Evolutionary conservation across 306 rosid species (phyloP), one percentile per base, ranked within the genome.

Genomic region (Fragaria iinumae): DNA sequence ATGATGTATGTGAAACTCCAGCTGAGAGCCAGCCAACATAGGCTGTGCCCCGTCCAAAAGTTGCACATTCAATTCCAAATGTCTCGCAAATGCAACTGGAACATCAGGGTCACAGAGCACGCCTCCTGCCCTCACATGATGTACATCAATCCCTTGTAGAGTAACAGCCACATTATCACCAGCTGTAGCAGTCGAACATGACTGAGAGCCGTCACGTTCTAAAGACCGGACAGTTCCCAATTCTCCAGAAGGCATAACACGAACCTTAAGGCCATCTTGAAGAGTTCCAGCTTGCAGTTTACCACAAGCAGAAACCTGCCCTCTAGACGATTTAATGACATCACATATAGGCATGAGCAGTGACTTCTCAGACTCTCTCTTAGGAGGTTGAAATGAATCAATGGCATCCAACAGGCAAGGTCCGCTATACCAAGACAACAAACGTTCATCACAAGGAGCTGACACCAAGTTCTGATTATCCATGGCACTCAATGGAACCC

Each of bases 271-370:
- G 81, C 97, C 98, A 83, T 53, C 82, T 52, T 86, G 86, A 86
- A 95, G 90, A 85, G 98, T 97, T 80, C 98, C 98, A 39, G 98
- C 91, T 83, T 90, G 97, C 80, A 95, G 78, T 81, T 95, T 95
- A 75, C 98, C 98, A 82, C 88, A 86, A 72, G 96, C 97, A 78
- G 93, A 90, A 49, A 88, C 91, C 81, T 89, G 96, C 41, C 97
- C 97, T 49, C 86, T 83, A 32, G 88, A 78, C 56, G 88, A 83
- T 80, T 86, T 92, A 76, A 92, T 80, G 75, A 89, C 91, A 79
- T 95, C 98, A 63, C 98, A 95, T 85, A 95, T 81, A 13, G 98
- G 98, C 97, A 92, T 90, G 65, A 90, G 88, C 67, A 92, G 76
- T 43, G 97, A 96, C 86, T 92, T 92, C 16, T 93, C 87, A 72